These are phyloP conservation scores for Diaporthe amygdali DNA, from an alignment of 2,329 filamentous ascomycete species.

Conservation along the genomic window DNA sequence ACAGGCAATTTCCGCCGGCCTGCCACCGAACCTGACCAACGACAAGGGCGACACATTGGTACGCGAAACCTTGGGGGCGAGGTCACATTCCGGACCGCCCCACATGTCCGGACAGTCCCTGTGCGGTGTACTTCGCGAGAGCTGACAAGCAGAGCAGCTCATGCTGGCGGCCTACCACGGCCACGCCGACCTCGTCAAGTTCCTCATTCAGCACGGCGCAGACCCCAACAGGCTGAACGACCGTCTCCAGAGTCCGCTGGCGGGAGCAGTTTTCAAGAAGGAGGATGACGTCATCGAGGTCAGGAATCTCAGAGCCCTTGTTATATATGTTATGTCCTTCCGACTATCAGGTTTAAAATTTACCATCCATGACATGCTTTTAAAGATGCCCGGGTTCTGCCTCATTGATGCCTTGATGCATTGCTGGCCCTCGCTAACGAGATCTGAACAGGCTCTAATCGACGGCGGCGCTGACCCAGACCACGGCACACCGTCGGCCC, in stretches of 20 bases:
- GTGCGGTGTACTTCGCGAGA: not conserved
- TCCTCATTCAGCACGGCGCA: conserved; percentile 67
- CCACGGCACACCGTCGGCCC: conserved; percentile 53
- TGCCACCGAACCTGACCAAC: conserved; percentile 75
- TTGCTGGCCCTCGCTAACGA: not conserved
- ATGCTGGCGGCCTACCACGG: conserved; percentile 78
- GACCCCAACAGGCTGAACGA: conserved; percentile 74
- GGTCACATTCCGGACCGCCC: not conserved
- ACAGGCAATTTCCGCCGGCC: conserved; percentile 67
- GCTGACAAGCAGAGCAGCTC: conserved; percentile 46
- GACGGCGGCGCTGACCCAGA: conserved; percentile 61
- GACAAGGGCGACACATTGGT: conserved; percentile 75
- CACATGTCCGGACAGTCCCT: not conserved
- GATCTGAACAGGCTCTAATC: conserved; percentile 45
- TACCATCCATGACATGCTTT: not conserved
- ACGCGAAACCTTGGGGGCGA: conserved; percentile 30
- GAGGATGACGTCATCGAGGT: conserved; percentile 68
- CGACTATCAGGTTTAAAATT: not conserved
- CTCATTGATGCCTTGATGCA: no score
- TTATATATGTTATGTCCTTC: not conserved
- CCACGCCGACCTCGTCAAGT: conserved; percentile 62
- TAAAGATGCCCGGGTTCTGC: not conserved
- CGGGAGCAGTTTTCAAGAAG: conserved; percentile 76
- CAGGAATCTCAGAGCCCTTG: conserved; percentile 9
- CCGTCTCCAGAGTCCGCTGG: conserved; percentile 70